Evolutionary conservation across 257 asterid species (phyloP).

Genomic region (Cynanchum wilfordii): DNA sequence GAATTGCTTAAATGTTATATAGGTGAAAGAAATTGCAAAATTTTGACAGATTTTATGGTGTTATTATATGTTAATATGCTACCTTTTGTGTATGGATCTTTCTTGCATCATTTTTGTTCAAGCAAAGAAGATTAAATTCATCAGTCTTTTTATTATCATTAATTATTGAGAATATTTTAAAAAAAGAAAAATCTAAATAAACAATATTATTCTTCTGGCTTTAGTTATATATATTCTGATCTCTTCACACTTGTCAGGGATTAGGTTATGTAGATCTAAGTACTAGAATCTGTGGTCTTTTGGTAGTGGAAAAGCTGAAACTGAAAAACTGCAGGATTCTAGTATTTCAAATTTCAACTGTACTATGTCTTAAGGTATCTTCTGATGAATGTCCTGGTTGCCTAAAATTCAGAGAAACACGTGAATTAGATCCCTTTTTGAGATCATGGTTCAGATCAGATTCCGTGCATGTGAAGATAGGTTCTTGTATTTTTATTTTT

Average conservation of each 20-base stretch:
- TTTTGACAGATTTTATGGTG: neutral
- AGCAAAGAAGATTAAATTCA: too few relatives aligned
- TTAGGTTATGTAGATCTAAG: neutral
- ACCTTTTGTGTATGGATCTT: neutral
- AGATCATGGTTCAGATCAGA: neutral
- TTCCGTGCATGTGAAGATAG: neutral
- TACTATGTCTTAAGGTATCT: neutral
- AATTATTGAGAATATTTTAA: too few relatives aligned
- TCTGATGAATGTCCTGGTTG: neutral
- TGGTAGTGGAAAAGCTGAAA: neutral
- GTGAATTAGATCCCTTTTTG: constrained; percentile 1
- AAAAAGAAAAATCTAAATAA: too few relatives aligned
- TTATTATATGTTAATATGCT: neutral
- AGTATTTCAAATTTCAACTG: neutral
- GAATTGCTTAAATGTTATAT: neutral
- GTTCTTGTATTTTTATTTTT: neutral
- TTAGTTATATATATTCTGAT: too few relatives aligned
- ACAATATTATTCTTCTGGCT: too few relatives aligned
- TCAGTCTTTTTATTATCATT: too few relatives aligned
- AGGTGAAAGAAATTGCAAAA: neutral
- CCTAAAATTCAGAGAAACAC: neutral
- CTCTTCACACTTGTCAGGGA: too few relatives aligned
- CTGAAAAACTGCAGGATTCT: neutral
- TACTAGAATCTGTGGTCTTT: neutral
- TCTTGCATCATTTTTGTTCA: too few relatives aligned